Evolutionary conservation across 2,329 filamentous ascomycete genomes (phyloP), one percentile per base, ranked within the genome.

Genomic region (Ophiostoma quercus): DNA sequence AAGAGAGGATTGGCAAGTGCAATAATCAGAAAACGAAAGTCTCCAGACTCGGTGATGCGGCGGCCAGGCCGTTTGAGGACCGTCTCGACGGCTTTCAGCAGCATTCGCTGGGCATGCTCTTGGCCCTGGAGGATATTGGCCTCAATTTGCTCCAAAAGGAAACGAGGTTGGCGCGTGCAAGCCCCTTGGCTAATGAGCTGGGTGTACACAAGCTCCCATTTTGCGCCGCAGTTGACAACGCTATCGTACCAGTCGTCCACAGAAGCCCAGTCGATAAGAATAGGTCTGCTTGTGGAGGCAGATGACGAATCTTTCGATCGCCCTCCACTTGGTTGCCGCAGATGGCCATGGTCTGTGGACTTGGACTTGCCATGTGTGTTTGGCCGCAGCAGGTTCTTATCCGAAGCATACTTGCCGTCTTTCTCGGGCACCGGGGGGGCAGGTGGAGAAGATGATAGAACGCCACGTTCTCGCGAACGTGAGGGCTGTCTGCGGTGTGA

Each of bases 351-450:
- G 9, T 25, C 22, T 11, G 37, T 16, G 14, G 65, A 9, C 65
- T 25, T 66, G 14, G 7, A 11, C 65, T 25, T 22, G 69, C 32
- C 39, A 62, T 63, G 60, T 63, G 60, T 29, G 1, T 89, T 90
- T 66, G 89, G 88, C 91, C 91, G 94, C 92, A 91, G 94, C 8
- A 85, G 86, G 2, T 90, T 91, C 76, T 95, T 95, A 76, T 95
- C 92, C 0, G 89, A 81, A 25, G 94, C 80, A 5, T 90, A 85
- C 76, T 93, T 95, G 0, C 90, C 86, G 76, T 95, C 92, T 25
- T 93, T 79, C 67, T 91, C 88, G 47, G 84, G 84, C 8, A 43
- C 22, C 3, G 88, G 78, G 34, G 80, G 79, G 1, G 51, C 62
- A 22, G 34, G 22, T 29, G 22, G 51, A 57, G 51, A 25, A 8